phyloP scores from a whole-genome alignment of 805 yeast species.

The Candida broadrunensis region DNA sequence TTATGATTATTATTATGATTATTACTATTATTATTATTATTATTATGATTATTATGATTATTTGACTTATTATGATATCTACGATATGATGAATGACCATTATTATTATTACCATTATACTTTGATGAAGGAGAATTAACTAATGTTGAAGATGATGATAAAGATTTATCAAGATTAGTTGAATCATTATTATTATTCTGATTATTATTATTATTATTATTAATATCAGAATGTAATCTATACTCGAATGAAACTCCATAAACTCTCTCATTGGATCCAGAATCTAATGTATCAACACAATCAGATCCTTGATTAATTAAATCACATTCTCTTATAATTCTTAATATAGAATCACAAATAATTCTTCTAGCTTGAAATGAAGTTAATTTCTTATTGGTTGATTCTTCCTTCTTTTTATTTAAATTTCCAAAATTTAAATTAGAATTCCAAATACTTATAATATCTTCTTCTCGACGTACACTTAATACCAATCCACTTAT shows the following conservation, averaged over 20 bases:
- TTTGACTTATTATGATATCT: neutral
- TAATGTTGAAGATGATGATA: neutral
- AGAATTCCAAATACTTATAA: conserved; percentile 61
- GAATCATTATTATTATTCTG: neutral
- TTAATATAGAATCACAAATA: conserved; percentile 44
- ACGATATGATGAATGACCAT: neutral
- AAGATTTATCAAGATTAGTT: too few relatives aligned
- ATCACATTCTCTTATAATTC: conserved; percentile 48
- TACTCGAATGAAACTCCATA: conserved; percentile 46
- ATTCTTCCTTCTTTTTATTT: conserved; percentile 17
- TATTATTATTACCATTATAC: neutral
- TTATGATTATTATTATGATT: neutral
- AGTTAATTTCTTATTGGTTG: conserved; percentile 28
- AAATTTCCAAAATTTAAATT: conserved; percentile 34
- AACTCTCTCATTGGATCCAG: conserved; percentile 39
- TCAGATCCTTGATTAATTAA: conserved; percentile 36
- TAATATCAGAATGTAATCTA: conserved; percentile 42
- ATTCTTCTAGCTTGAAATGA: conserved; percentile 44
- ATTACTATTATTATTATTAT: conserved; percentile 1
- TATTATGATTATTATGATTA: neutral
- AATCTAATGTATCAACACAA: conserved; percentile 26
- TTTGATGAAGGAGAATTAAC: neutral
- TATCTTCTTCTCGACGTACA: conserved; percentile 57
- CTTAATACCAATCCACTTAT: conserved; percentile 60
- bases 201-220: neutral